Base-by-base conservation (phyloP, 768 basidiomycete species). In the Naganishia friedmannii region DNA sequence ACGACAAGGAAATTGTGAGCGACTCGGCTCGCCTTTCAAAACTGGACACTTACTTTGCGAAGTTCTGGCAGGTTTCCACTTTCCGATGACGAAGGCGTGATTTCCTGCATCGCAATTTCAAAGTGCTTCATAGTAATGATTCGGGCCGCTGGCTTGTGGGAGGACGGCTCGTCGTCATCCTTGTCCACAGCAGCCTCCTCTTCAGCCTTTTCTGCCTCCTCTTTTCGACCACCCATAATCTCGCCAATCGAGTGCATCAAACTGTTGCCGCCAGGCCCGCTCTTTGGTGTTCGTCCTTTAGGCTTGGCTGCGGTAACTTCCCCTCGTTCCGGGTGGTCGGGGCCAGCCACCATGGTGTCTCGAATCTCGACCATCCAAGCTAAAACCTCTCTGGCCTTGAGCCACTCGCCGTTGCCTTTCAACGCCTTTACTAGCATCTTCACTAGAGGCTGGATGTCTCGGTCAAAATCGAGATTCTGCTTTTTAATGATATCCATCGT, bases 1-100 rank as follows among this genome's bases (percentile, higher is more conserved):
- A 13, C 10, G 31, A 53, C 28, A n/a, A 48, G 17, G 1, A 23
- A 45, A 34, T 31, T 72, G 9, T 53, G 31, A 34, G 60, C 48
- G 7, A 34, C 12, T 7, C 6, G 48, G 3, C 7, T n/a, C 4
- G 9, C 17, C 8, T 66, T 68, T 90, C 89, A 1, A 87, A 82
- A 92, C 86, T 58, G 86, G 57, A 90, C 90, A 2, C 82, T 15
- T 45, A 63, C 60, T 42, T 63, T 63, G 39, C 60, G 60, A 7
- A 63, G 60, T 23, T 63, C 60, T 0, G 78, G 74, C 48, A 81
- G 37, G 45, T 74, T 74, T 0, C 78, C 78, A 31, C 77, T 77
- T 71, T 95, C 93, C 3, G 92, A 93, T 6, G 88, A 89, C 0
- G 92, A 93, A 15, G 93, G 91, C 2, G 90, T 89, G 73, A 95